A percentile compares a stretch with the other conserved stretches of the same genome.
Conservation (phyloP, 495 filamentous ascomycete species). For the Trichoderma parareesei region DNA sequence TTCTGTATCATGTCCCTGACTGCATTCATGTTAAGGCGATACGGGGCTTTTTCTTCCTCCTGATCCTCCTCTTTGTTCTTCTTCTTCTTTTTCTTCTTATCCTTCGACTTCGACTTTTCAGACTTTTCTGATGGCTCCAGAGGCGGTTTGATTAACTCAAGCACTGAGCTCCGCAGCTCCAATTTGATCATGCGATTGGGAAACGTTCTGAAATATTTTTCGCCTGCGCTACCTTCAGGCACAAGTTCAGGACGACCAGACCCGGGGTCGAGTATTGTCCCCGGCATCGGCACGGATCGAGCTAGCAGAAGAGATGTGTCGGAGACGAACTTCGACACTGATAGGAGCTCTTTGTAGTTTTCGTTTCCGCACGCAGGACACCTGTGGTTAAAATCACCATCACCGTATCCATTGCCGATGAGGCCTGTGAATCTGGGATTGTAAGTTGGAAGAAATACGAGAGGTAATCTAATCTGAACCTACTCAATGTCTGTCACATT, state of each 20-base stretch:
- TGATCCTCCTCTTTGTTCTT: not conserved
- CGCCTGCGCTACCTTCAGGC: slow-evolving; percentile 14
- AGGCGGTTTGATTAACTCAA: slow-evolving; percentile 14
- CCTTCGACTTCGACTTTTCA: not conserved
- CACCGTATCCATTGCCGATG: slow-evolving; percentile 40
- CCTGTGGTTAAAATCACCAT: slow-evolving; percentile 35
- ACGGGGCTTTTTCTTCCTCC: not conserved
- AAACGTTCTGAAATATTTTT: slow-evolving; percentile 20
- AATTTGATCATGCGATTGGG: slow-evolving; percentile 40
- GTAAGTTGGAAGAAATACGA: not conserved
- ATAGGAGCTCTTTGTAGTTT: slow-evolving; percentile 21
- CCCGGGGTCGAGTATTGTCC: slow-evolving; percentile 11
- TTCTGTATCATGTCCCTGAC: slow-evolving; percentile 23
- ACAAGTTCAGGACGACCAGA: not conserved
- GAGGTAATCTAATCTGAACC: not conserved
- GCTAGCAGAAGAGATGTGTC: slow-evolving; percentile 21
- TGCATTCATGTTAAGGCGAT: slow-evolving; percentile 12
- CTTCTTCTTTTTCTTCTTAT: not conserved
- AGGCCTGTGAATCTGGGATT: not conserved
- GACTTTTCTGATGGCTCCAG: not conserved
- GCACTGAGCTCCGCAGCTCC: slow-evolving; percentile 18
- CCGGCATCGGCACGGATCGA: slow-evolving; percentile 20
- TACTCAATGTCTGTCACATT: not conserved
- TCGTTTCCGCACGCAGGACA: slow-evolving; percentile 20
- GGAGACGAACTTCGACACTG: slow-evolving; percentile 21